Base-by-base conservation (phyloP, 78 protist genomes). In the Dictyostelium capitatum region DNA sequence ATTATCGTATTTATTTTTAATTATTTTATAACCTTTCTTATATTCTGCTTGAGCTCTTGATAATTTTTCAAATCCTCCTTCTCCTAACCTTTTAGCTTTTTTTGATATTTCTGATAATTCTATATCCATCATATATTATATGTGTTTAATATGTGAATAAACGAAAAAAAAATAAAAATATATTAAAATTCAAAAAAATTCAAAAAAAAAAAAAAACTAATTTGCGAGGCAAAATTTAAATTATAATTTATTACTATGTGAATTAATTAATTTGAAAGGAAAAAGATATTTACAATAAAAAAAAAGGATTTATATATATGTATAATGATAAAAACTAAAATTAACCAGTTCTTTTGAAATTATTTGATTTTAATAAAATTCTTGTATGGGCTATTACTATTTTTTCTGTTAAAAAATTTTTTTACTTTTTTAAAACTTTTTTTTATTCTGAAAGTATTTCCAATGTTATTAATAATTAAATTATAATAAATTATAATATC, bases 301-400 rank as follows among this genome's bases (percentile, higher is more conserved):
- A 57, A 57, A 23, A 9, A 6, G 20, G 25, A 59, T 56, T 9
- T 15, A 59, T 59, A 59, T 59, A 59, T 59, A 59, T 57, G 17
- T n/a, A n/a, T n/a, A 37, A 37, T 3, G 43, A 37, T 37, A 37
- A 37, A 37, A 37, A 37, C 43, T 59, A 19, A 56, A 59, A 59
- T 23, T 59, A 59, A 59, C 30, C 2, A 59, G 25, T 59, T 59
- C 1, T 59, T 56, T 17, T 19, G 3, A 23, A 59, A 59, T 30
- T 30, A 65, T 65, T 65, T 65, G 28, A 65, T 65, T 41, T 65
- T 65, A 6, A 65, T 65, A 65, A 65, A 65, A 65, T 65, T 65
- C 28, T 65, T 65, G 8, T 65, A 65, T 65, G 73, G 73, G 3
- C 73, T 59, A 59, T 59, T 41, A 65, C 47, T 65, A 65, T 65